A percentile compares a stretch with the other conserved stretches of the same genome.
These are phyloP conservation scores for Hanseniaspora singularis DNA, from an alignment of 805 yeast species.

Conservation along the genomic window DNA sequence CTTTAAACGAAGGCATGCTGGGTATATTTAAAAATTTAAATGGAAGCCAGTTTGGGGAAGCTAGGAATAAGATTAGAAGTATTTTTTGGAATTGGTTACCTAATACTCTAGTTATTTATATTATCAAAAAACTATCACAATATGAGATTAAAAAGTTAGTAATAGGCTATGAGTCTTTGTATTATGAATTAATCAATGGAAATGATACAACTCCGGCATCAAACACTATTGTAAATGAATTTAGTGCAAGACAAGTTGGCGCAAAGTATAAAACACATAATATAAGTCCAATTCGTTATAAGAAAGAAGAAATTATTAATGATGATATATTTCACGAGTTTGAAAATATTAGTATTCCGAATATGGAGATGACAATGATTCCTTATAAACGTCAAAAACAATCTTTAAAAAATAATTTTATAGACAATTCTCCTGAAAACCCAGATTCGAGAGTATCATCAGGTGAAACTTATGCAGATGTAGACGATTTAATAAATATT, in stretches of 20 bases:
- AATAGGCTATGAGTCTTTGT: constrained; percentile 13
- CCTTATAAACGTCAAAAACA: constrained; percentile 12
- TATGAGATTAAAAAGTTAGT: neutral
- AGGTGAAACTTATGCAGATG: neutral
- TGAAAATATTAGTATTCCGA: neutral
- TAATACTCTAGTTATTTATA: too few species aligned
- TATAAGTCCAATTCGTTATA: too few species aligned
- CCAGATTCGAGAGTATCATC: constrained; percentile 9
- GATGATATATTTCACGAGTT: neutral
- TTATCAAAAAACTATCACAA: too few species aligned
- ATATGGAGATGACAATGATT: constrained; percentile 14
- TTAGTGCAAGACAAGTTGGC: too few species aligned
- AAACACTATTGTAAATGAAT: too few species aligned
- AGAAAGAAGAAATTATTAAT: neutral
- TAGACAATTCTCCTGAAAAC: neutral
- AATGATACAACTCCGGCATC: neutral
- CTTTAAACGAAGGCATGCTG: too few species aligned
- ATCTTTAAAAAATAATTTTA: too few species aligned
- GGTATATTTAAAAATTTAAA: constrained; percentile 1
- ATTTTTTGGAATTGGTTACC: constrained; percentile 6
- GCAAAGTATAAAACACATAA: too few species aligned
- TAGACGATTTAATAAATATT: neutral
- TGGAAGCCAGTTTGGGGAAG: constrained; percentile 3
- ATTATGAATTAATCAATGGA: neutral
- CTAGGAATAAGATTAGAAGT: neutral